Percentiles rank a stretch among this genome's conserved stretches.
phyloP scores from a whole-genome alignment of 306 rosid species.

The Echinosophora koreensis region DNA sequence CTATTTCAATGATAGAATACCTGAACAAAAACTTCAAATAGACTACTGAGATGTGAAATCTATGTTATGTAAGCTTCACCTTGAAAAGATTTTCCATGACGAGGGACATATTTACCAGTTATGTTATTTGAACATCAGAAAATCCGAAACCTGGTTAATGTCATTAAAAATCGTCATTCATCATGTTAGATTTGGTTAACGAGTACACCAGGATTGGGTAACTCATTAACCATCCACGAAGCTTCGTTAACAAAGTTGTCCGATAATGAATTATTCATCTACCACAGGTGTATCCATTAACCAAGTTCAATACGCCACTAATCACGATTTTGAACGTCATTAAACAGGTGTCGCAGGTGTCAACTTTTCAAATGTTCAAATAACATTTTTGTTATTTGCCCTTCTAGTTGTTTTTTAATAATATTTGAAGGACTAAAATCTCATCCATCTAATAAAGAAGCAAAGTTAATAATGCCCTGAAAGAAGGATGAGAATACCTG shows the following conservation, averaged over 20 bases:
- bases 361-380: no score
- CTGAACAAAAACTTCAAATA: background rate
- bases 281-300: no score
- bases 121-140: background rate
- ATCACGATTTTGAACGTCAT: no score
- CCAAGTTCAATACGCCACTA: no score
- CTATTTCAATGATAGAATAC: slow-evolving; percentile 1
- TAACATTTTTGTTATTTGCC: background rate
- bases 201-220: no score
- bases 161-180: no score
- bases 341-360: no score
- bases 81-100: slow-evolving; percentile 17
- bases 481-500: slow-evolving; percentile 62
- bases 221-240: no score
- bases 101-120: background rate
- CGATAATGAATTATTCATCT: no score
- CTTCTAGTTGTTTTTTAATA: background rate
- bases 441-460: slow-evolving; percentile 14
- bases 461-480: background rate
- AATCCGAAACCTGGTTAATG: no score
- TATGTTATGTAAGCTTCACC: slow-evolving; percentile 15
- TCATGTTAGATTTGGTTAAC: no score
- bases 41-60: background rate
- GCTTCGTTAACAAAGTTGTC: no score
- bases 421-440: slow-evolving; percentile 11